These are phyloP conservation scores for Cenchrus fungigraminus DNA, from an alignment of 176 grass and related monocot genomes.

Conservation along the genomic window DNA sequence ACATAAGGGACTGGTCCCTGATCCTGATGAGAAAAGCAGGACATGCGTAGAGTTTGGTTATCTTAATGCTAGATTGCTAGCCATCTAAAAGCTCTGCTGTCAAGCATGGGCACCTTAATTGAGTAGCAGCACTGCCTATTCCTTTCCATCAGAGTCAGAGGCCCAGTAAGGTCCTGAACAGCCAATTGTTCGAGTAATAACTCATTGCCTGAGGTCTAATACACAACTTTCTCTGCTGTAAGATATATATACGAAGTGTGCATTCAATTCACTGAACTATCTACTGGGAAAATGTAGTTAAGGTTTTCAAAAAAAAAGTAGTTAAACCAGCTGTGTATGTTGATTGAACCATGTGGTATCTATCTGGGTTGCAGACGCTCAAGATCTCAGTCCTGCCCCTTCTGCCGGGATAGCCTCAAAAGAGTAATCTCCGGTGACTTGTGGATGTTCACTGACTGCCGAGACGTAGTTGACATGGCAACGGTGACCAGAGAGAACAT, in stretches of 20 bases:
- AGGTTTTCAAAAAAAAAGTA: background rate
- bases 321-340: background rate
- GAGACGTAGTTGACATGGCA: slow-evolving; percentile 70
- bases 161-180: background rate
- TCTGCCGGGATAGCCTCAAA: slow-evolving; percentile 86
- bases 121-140: no score
- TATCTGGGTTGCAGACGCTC: slow-evolving; percentile 63
- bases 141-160: background rate
- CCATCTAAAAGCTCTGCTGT: background rate
- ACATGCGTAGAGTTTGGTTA: background rate
- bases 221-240: background rate
- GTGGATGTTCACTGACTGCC: slow-evolving; percentile 73
- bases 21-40: background rate
- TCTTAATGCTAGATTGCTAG: background rate
- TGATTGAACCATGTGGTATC: slow-evolving; percentile 1
- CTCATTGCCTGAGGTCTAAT: background rate
- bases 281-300: background rate
- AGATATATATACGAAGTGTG: background rate
- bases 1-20: background rate
- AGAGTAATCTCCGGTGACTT: slow-evolving; percentile 78
- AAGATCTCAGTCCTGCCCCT: slow-evolving; percentile 85
- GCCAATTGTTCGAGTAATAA: background rate
- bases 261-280: background rate
- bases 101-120: background rate
- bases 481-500: slow-evolving; percentile 77